Conservation (phyloP, 352 stramenopile genomes). For the Phytophthora ohioensis region DNA sequence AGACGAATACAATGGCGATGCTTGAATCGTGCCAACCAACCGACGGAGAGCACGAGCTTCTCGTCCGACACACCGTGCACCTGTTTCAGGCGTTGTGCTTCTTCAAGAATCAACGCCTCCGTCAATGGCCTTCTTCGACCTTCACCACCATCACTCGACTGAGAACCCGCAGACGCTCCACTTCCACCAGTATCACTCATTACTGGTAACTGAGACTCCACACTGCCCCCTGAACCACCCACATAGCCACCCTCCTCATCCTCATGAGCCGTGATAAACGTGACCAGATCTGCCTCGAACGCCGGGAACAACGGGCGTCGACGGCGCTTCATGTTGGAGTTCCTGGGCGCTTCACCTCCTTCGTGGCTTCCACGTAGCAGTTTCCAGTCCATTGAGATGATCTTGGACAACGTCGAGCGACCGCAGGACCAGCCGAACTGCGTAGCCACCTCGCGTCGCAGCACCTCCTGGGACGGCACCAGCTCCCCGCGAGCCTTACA, state of each 20-base stretch:
- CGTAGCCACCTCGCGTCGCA: constrained; percentile 58
- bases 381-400: constrained; percentile 75
- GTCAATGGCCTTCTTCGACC: constrained; percentile 43
- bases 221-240: background rate
- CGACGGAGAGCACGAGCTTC: constrained; percentile 76
- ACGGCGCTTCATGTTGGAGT: constrained; percentile 81
- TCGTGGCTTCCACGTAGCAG: constrained; percentile 44
- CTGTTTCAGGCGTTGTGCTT: constrained; percentile 76
- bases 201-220: background rate
- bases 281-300: constrained; percentile 72
- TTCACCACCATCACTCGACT: constrained; percentile 1
- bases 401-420: constrained; percentile 81
- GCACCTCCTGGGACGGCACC: constrained; percentile 67
- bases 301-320: constrained; percentile 74
- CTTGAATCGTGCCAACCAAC: constrained; percentile 79
- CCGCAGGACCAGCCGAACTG: constrained; percentile 74
- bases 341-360: constrained; percentile 50
- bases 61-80: constrained; percentile 70
- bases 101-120: constrained; percentile 78
- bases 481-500: constrained; percentile 62
- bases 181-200: background rate
- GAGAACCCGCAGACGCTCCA: background rate
- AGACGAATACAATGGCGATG: constrained; percentile 76
- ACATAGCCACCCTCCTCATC: background rate
- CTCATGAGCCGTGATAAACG: constrained; percentile 52